These are phyloP conservation scores for Leccinum variicolor DNA, from an alignment of 768 basidiomycete genomes.

Conservation along the genomic window DNA sequence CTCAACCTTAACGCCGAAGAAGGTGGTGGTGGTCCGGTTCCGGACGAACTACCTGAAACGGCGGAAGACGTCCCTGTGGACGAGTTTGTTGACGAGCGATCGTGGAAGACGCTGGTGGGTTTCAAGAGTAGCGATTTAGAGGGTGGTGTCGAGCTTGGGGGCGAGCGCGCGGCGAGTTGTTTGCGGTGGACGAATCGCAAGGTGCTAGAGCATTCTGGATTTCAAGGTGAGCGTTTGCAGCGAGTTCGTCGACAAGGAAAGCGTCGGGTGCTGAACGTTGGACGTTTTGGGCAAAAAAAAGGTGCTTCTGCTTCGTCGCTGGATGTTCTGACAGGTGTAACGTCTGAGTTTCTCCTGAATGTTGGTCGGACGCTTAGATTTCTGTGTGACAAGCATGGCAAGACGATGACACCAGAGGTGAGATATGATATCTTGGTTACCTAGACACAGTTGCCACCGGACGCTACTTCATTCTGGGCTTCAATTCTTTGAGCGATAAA, in stretches of 20 bases:
- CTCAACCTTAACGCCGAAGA: slow-evolving; percentile 40
- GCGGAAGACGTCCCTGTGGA: slow-evolving; percentile 27
- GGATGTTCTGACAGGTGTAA: slow-evolving; percentile 73
- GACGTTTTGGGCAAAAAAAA: slow-evolving; percentile 21
- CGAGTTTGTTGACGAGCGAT: slow-evolving; percentile 52
- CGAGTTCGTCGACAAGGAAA: neutral
- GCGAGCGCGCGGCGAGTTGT: slow-evolving; percentile 58
- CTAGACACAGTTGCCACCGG: neutral
- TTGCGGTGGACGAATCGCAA: slow-evolving; percentile 70
- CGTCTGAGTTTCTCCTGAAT: slow-evolving; percentile 78
- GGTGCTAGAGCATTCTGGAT: slow-evolving; percentile 86
- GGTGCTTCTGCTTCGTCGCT: slow-evolving; percentile 75
- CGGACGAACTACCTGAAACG: slow-evolving; percentile 34
- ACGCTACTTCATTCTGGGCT: neutral
- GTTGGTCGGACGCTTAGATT: slow-evolving; percentile 85
- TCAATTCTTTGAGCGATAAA: neutral
- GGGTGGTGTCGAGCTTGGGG: slow-evolving; percentile 52
- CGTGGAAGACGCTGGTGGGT: slow-evolving; percentile 45
- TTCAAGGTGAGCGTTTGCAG: slow-evolving; percentile 65
- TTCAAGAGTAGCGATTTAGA: slow-evolving; percentile 9
- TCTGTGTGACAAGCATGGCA: slow-evolving; percentile 74
- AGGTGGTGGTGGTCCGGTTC: slow-evolving; percentile 30
- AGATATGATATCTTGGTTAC: slow-evolving; percentile 25
- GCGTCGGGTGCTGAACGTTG: slow-evolving; percentile 3
- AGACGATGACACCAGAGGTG: slow-evolving; percentile 84